These are phyloP conservation scores for Phytopythium sindhum DNA, from an alignment of 352 stramenopile genomes.

Conservation along the genomic window DNA sequence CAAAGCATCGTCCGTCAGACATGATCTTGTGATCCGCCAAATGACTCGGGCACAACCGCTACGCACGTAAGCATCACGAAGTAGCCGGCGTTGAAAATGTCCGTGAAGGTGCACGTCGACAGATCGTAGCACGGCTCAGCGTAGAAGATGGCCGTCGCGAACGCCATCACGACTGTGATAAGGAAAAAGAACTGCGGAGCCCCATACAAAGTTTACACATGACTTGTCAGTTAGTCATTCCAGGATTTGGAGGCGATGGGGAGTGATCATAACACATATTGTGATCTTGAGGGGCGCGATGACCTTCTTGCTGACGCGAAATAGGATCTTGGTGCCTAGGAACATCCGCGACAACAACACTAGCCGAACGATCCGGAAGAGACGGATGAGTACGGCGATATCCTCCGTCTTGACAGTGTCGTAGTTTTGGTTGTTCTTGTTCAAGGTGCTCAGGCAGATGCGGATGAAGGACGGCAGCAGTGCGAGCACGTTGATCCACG, in stretches of 20 bases:
- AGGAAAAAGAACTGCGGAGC: conserved; percentile 43
- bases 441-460: conserved; percentile 5
- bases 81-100: conserved; percentile 61
- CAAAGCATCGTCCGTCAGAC: not conserved
- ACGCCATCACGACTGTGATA: conserved; percentile 50
- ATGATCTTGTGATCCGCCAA: not conserved
- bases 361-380: conserved; percentile 35
- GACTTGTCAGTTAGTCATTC: not conserved
- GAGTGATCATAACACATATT: conserved; percentile 11
- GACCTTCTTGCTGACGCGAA: conserved; percentile 25
- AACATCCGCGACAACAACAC: conserved; percentile 30
- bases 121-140: conserved; percentile 54
- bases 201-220: not conserved
- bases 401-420: conserved; percentile 19
- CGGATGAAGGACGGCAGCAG: conserved; percentile 29
- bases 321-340: conserved; percentile 44
- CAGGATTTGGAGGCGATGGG: not conserved
- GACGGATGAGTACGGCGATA: conserved; percentile 22
- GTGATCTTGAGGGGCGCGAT: conserved; percentile 45
- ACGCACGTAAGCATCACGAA: conserved; percentile 60
- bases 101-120: conserved; percentile 43
- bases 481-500: conserved; percentile 31
- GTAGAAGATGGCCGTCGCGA: conserved; percentile 52
- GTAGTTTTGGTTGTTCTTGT: not conserved
- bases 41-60: no score